These are phyloP conservation scores for Citrus maxima DNA, from an alignment of 345 rosid species.

Conservation along the genomic window DNA sequence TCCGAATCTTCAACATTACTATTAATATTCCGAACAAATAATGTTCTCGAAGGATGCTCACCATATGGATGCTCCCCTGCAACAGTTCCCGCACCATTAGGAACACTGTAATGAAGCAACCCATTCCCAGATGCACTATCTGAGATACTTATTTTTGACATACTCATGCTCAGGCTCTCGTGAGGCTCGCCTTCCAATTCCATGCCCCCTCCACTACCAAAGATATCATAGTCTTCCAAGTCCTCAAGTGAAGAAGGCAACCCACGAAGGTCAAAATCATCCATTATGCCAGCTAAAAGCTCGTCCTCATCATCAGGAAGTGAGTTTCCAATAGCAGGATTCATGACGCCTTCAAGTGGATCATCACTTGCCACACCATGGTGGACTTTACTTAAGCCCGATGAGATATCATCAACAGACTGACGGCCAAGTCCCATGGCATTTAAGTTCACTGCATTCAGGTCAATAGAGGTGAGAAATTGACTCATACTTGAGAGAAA, in stretches of 20 bases:
- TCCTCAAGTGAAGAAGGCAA: constrained; percentile 60
- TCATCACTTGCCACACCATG: constrained; percentile 27
- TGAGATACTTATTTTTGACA: constrained; percentile 41
- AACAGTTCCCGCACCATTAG: constrained; percentile 58
- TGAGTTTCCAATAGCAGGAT: constrained; percentile 36
- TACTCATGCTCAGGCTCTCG: constrained; percentile 42
- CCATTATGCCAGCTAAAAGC: constrained; percentile 65
- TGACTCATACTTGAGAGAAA: not conserved
- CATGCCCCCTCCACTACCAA: constrained; percentile 76
- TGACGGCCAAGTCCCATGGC: constrained; percentile 26
- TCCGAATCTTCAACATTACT: constrained; percentile 74
- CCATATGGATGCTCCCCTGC: constrained; percentile 80
- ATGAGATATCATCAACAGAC: constrained; percentile 34
- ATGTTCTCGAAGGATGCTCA: constrained; percentile 79
- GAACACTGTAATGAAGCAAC: constrained; percentile 36
- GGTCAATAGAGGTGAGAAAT: constrained; percentile 18
- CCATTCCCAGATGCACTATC: constrained; percentile 49
- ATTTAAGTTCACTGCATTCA: constrained; percentile 48
- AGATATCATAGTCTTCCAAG: constrained; percentile 66
- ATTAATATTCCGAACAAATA: constrained; percentile 74
- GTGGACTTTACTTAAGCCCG: constrained; percentile 25
- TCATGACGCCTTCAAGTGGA: constrained; percentile 34
- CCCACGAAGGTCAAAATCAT: constrained; percentile 59
- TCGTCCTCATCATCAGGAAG: constrained; percentile 73
- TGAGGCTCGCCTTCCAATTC: constrained; percentile 53